phyloP scores from a whole-genome alignment of 1,139 yeast species.

The Saccharomyces hybrid region DNA sequence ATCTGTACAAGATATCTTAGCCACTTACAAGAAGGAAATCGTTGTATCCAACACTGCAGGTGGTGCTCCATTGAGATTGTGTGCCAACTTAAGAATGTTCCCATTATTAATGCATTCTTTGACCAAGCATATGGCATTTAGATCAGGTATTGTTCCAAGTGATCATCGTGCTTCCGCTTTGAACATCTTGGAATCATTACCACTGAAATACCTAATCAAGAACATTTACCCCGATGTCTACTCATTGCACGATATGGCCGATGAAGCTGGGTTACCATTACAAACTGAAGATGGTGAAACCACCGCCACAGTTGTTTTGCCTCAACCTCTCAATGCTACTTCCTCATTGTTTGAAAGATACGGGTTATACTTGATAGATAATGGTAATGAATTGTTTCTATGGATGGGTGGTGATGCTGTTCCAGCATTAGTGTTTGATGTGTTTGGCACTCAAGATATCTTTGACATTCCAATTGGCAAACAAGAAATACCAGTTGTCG shows the following conservation, averaged over 20 bases:
- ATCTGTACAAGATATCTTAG: slow-evolving; percentile 64
- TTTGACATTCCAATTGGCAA: slow-evolving; percentile 73
- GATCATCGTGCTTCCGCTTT: slow-evolving; percentile 91
- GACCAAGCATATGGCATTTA: slow-evolving; percentile 78
- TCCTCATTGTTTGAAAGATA: slow-evolving; percentile 68
- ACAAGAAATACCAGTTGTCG: slow-evolving; percentile 75
- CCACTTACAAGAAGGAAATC: slow-evolving; percentile 80
- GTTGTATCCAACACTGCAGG: slow-evolving; percentile 89
- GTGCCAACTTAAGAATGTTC: slow-evolving; percentile 85
- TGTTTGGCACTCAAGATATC: slow-evolving; percentile 70
- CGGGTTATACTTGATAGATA: slow-evolving; percentile 86
- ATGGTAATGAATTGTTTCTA: slow-evolving; percentile 75
- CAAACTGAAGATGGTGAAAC: slow-evolving; percentile 35
- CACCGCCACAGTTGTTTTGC: slow-evolving; percentile 60
- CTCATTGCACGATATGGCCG: slow-evolving; percentile 84
- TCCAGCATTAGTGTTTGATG: slow-evolving; percentile 76
- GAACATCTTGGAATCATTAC: slow-evolving; percentile 71
- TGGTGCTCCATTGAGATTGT: slow-evolving; percentile 77
- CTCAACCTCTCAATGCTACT: slow-evolving; percentile 77
- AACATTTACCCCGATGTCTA: slow-evolving; percentile 83
- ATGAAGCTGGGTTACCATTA: slow-evolving; percentile 75
- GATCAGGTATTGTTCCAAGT: slow-evolving; percentile 79
- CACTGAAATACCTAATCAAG: slow-evolving; percentile 69
- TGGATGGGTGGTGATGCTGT: slow-evolving; percentile 96
- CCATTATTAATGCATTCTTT: slow-evolving; percentile 77